phyloP scores from a whole-genome alignment of 139 green algal genomes.

The Ostreobium quekettii region DNA sequence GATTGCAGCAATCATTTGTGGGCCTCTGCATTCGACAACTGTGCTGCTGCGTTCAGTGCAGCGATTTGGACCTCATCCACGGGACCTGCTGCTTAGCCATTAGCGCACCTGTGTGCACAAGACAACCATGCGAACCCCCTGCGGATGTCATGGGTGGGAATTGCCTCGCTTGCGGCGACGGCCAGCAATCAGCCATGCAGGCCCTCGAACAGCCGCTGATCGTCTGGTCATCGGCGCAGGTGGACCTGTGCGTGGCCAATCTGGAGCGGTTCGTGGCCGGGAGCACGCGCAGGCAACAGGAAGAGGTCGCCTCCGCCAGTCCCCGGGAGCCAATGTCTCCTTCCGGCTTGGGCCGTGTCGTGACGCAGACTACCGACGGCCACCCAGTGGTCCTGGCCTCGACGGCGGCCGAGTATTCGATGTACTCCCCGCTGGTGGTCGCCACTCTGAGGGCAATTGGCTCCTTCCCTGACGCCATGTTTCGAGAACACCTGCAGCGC shows the following conservation, averaged over 20 bases:
- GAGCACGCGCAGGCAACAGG: background rate
- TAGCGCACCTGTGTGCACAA: no score
- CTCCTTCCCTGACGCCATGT: constrained; percentile 47
- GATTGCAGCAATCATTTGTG: no score
- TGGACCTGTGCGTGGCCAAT: constrained; percentile 54
- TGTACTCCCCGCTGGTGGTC: constrained; percentile 58
- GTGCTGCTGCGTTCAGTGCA: no score
- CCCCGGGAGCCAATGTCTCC: background rate
- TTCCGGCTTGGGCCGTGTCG: constrained; percentile 18
- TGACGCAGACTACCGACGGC: constrained; percentile 26
- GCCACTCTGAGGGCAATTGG: constrained; percentile 56
- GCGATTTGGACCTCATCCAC: no score
- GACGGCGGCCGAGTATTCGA: constrained; percentile 46
- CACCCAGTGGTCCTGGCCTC: constrained; percentile 37
- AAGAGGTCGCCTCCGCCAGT: background rate
- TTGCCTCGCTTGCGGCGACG: no score
- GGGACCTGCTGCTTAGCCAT: no score
- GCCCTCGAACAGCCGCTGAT: no score
- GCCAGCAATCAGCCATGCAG: no score
- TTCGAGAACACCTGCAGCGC: constrained; percentile 56
- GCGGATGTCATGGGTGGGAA: no score
- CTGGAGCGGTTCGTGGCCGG: constrained; percentile 51
- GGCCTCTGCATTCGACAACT: no score
- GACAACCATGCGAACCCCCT: no score
- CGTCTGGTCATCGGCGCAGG: no score